phyloP scores from a whole-genome alignment of 2,329 filamentous ascomycete species.

The Colletotrichum sp. region DNA sequence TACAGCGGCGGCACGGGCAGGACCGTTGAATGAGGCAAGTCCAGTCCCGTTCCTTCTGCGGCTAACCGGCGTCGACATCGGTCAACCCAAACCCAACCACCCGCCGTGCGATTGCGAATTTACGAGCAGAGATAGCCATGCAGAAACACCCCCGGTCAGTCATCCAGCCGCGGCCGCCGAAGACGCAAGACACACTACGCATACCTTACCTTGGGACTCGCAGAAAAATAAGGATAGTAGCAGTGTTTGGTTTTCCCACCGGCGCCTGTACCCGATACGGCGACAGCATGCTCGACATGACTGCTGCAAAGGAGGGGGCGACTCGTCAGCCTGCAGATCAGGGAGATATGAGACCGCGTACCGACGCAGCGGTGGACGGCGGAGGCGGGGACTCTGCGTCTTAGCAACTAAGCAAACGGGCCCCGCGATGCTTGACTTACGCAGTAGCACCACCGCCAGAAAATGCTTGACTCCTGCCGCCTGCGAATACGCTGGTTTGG shows the following conservation, averaged over 20 bases:
- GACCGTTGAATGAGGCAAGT: not conserved
- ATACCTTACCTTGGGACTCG: not conserved
- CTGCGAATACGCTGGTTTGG: not conserved
- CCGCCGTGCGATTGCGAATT: not conserved
- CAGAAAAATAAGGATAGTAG: not conserved
- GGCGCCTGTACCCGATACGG: slow-evolving; percentile 12
- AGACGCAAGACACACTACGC: not conserved
- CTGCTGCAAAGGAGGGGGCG: not conserved
- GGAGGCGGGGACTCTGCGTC: not conserved
- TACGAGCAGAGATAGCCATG: not conserved
- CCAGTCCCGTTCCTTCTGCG: not conserved
- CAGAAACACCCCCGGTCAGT: not conserved
- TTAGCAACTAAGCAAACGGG: not conserved
- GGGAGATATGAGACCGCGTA: slow-evolving; percentile 14
- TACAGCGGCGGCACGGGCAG: not conserved
- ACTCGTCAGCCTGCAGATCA: slow-evolving; percentile 20
- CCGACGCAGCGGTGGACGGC: not conserved
- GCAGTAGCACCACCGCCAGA: not conserved
- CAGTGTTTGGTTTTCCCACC: not conserved
- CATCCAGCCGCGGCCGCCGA: not conserved
- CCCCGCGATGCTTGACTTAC: not conserved
- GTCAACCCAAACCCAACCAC: not conserved
- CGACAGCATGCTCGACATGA: slow-evolving; percentile 2
- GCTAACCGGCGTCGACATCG: not conserved
- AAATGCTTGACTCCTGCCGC: not conserved